These are phyloP conservation scores for Neonectria coccinea DNA, from an alignment of 2,329 filamentous ascomycete genomes.

Conservation along the genomic window DNA sequence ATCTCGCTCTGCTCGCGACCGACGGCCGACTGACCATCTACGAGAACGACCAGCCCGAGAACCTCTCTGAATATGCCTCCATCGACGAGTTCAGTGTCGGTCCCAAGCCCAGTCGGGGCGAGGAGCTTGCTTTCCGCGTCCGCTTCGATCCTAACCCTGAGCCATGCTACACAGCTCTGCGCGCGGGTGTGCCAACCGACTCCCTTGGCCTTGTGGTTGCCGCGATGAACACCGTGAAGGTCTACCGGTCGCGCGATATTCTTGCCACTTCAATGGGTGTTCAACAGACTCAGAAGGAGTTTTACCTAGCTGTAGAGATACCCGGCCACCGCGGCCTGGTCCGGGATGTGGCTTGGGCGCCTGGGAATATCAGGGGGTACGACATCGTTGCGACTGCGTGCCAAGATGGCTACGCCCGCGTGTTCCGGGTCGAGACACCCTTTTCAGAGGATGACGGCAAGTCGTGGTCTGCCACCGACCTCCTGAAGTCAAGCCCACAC, in stretches of 20 bases:
- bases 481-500: constrained; percentile 53
- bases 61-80: constrained; percentile 78
- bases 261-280: constrained; percentile 64
- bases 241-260: constrained; percentile 81
- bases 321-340: constrained; percentile 80
- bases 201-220: constrained; percentile 86
- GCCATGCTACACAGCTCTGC: constrained; percentile 80
- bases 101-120: constrained; percentile 77
- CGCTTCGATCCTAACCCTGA: constrained; percentile 90
- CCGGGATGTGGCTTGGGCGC: constrained; percentile 91
- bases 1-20: constrained; percentile 85
- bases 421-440: constrained; percentile 83
- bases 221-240: constrained; percentile 82
- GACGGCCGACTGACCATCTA: constrained; percentile 84
- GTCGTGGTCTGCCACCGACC: constrained; percentile 61
- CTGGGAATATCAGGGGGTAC: constrained; percentile 88
- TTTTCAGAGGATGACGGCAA: constrained; percentile 59
- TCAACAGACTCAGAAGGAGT: constrained; percentile 74
- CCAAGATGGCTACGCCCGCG: constrained; percentile 88
- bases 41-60: constrained; percentile 88
- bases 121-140: constrained; percentile 88
- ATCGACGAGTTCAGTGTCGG: constrained; percentile 83
- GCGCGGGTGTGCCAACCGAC: constrained; percentile 84
- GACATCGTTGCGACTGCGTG: constrained; percentile 93
- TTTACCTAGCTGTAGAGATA: constrained; percentile 86